A percentile compares a stretch with the other conserved stretches of the same genome.
Conservation (phyloP, 2,329 filamentous ascomycete genomes). For the Penicillium fuscoglaucum region DNA sequence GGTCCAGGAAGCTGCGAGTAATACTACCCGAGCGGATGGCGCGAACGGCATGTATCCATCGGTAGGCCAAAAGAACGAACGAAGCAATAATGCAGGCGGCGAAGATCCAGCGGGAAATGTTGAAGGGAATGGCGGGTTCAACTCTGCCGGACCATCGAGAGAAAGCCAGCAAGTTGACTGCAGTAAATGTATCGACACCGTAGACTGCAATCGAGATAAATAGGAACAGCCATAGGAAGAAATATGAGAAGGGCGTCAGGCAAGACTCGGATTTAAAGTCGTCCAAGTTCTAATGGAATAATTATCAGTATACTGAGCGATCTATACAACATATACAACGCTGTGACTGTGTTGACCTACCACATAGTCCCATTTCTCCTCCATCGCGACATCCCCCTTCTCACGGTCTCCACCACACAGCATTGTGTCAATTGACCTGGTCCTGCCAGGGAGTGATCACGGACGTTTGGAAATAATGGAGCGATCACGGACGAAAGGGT, state of each 20-base stretch:
- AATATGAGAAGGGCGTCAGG: conserved; percentile 75
- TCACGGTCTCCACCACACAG: conserved; percentile 61
- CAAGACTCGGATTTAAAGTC: conserved; percentile 87
- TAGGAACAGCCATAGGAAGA: conserved; percentile 78
- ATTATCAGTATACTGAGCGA: neutral
- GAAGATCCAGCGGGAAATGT: conserved; percentile 92
- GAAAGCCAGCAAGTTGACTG: conserved; percentile 85
- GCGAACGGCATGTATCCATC: conserved; percentile 74
- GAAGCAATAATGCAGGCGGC: conserved; percentile 88
- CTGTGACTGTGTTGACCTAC: conserved; percentile 50
- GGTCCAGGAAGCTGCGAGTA: conserved; percentile 88
- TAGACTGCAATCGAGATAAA: conserved; percentile 81
- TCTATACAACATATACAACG: too few species aligned
- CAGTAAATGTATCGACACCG: conserved; percentile 87
- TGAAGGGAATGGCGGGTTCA: conserved; percentile 71
- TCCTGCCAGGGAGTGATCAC: conserved; percentile 30
- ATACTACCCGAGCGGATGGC: conserved; percentile 84
- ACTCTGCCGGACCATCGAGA: conserved; percentile 85
- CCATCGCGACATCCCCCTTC: conserved; percentile 69
- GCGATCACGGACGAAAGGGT: conserved; percentile 3
- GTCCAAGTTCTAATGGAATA: conserved; percentile 49
- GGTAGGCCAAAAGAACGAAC: conserved; percentile 75
- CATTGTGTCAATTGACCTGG: conserved; percentile 53
- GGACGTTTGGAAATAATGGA: conserved; percentile 9
- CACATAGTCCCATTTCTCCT: conserved; percentile 95